Percentiles rank a stretch among this genome's conserved stretches.
phyloP scores from a whole-genome alignment of 2,329 filamentous ascomycete species.

The Ophiostoma sp. region DNA sequence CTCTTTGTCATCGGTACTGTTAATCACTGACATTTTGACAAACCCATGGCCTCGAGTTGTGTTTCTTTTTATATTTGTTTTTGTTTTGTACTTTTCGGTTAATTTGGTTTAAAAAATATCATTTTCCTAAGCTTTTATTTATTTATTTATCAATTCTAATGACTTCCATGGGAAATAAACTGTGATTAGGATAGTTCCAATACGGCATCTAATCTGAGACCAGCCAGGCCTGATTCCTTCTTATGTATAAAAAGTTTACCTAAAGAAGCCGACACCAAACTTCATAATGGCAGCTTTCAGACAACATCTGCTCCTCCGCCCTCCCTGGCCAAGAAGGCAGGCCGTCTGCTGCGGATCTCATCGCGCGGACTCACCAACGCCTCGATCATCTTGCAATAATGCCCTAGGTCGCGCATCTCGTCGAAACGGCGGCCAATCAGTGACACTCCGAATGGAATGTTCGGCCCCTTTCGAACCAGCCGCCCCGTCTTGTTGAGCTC shows the following conservation, averaged over 20 bases:
- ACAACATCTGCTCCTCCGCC: too few relatives aligned
- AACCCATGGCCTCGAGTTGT: neutral
- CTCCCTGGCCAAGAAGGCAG: neutral
- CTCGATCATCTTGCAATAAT: neutral
- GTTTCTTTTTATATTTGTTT: neutral
- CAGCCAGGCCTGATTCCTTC: too few relatives aligned
- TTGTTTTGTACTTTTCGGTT: neutral
- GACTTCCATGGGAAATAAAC: too few relatives aligned
- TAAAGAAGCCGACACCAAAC: too few relatives aligned
- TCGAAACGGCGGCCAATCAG: neutral
- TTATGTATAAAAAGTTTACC: too few relatives aligned
- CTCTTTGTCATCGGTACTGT: neutral
- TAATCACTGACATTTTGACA: neutral
- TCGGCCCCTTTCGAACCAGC: constrained; percentile 49
- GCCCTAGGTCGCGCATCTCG: neutral
- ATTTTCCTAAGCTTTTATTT: too few relatives aligned
- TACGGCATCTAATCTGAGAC: too few relatives aligned
- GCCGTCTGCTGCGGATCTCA: neutral
- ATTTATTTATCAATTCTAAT: too few relatives aligned
- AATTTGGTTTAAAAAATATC: neutral
- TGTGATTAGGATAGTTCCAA: too few relatives aligned
- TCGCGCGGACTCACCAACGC: neutral
- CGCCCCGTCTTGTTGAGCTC: constrained; percentile 41
- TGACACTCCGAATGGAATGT: constrained; percentile 28
- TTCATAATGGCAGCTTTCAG: too few relatives aligned